Evolutionary conservation across 2,329 filamentous ascomycete species (phyloP), one percentile per base, ranked within the genome.

Genomic region (Aureobasidium zeae): DNA sequence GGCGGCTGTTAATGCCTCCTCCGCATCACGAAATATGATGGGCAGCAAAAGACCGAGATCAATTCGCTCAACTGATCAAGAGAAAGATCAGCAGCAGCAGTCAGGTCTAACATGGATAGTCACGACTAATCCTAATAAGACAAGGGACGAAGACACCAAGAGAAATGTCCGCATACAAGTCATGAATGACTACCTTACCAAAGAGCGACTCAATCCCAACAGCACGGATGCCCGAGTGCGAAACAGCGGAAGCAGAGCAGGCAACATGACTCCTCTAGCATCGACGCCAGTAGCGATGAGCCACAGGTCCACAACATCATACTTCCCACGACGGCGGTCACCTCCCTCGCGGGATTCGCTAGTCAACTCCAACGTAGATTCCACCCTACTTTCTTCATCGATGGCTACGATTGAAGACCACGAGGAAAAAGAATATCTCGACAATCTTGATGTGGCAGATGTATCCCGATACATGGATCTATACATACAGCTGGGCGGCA

Each of bases 141-240:
- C 56, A 28, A 55, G 51, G 34, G 52, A 60, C 34, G 53, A 50
- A 26, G 48, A 44, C 3, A 52, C 53, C 11, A 54, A 59, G 53
- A 51, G 51, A 16, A 50, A 54, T 35, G 55, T 56, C 29, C 55
- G 57, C 2, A 48, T 52, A 30, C 53, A 56, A 45, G 57, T 60
- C 15, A 60, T 60, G 57, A 47, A 55, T 22, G 50, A 57, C 37
- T 59, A 57, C 35, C 49, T 60, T 5, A 49, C 49, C 24, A 58
- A 59, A 42, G 55, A 58, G 24, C 49, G 53, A 16, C 42, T 45
- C 20, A 53, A 57, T 12, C 54, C 56, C 10, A 29, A 37, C 20
- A 53, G 50, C 30, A 54, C 37, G 11, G 56, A 57, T 38, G 44
- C 43, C 26, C 52, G 55, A 2, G 54, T 54, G 31, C 46, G 41